Evolutionary conservation across 805 yeast species (phyloP), one percentile per base, ranked within the genome.

Genomic region (Teunomyces gatunensis): DNA sequence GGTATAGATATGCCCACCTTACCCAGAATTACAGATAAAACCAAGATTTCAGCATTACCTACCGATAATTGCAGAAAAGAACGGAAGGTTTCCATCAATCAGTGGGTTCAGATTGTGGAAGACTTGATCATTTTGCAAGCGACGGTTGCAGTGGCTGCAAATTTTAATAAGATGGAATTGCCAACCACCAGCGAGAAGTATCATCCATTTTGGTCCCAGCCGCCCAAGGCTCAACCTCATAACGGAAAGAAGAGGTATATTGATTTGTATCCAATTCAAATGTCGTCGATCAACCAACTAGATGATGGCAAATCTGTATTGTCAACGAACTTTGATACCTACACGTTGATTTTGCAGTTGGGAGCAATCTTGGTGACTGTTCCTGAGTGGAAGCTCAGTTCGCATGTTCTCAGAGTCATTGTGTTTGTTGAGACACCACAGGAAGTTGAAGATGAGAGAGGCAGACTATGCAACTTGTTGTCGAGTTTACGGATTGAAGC

Each of bases 211-310:
- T 50, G 54, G 54, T 43, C 44, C 35, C 47, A 47, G 34, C 48
- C 52, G 34, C 48, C 52, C 23, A 46, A 55, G 25, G 12, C 23
- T 4, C 13, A 28, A n/a, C 48, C 63, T 3, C 62, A 60, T 11
- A 57, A 60, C 12, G 55, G 59, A 1, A 57, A 65, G 23, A 77
- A 74, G 51, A 75, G 77, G 52, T 85, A 71, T 54, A 90, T 94
- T 58, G 99, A 94, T 63, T 68, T 94, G 33, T 94, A 95, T 64
- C 99, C 99, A 0, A 91, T 94, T 54, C 99, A 94, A 59, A 94
- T 94, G 97, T 84, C 95, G 3, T 92, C 96, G 0, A 82, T 84
- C 37, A 80, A 89, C 44, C 75, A 81, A 40, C 81, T 84, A 47
- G 79, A 78, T 20, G 77, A 80, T 45, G 91, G 91, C 4, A 79